Evolutionary conservation across 257 asterid species (phyloP).

Genomic region (Solanum sitiens): DNA sequence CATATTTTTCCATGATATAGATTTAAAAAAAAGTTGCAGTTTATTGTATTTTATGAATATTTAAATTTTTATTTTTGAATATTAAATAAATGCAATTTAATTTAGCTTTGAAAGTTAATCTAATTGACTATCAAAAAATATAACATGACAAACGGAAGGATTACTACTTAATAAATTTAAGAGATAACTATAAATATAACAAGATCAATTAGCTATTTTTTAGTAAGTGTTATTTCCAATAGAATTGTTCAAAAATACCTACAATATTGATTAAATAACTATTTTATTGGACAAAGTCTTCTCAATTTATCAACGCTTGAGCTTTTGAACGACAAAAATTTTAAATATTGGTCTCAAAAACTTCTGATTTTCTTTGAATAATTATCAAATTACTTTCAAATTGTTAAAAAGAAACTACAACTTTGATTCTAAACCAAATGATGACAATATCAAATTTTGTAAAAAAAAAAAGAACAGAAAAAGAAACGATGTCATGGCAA

Average conservation of each 20-base stretch:
- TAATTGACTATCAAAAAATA: no score
- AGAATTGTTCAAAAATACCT: not conserved
- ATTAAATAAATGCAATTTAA: no score
- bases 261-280: not conserved
- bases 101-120: no score
- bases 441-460: not conserved
- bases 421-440: not conserved
- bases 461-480: no score
- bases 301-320: not conserved
- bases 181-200: not conserved
- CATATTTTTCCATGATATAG: no score
- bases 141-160: no score
- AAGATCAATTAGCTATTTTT: not conserved
- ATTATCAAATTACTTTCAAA: not conserved
- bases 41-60: no score
- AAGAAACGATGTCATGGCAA: not conserved
- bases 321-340: not conserved
- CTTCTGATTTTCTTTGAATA: not conserved
- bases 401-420: not conserved
- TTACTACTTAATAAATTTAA: not conserved
- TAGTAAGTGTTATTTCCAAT: not conserved
- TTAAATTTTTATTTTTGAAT: no score
- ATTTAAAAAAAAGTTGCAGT: no score
- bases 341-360: not conserved
- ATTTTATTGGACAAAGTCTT: not conserved